A percentile compares a stretch with the other conserved stretches of the same genome.
Conservation (phyloP, 2,329 filamentous ascomycete species). For the Hirsutella minnesotensis region DNA sequence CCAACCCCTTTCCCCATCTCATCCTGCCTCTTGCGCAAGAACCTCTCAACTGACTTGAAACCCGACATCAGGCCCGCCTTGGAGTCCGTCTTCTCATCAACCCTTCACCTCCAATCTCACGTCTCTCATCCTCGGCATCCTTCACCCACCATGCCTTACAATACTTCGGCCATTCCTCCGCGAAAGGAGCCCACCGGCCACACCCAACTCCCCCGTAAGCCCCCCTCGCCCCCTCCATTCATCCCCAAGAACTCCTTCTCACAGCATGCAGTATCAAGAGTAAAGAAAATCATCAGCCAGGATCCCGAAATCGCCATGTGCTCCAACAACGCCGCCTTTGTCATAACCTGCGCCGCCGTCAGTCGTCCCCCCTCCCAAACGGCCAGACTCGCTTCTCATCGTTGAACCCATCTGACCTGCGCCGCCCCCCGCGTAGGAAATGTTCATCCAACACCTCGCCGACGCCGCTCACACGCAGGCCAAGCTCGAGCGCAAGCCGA, state of each 20-base stretch:
- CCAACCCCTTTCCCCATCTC: too few species aligned
- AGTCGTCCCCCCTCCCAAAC: neutral
- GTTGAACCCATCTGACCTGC: conserved; percentile 3
- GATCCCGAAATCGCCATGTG: conserved; percentile 79
- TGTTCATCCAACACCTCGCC: conserved; percentile 89
- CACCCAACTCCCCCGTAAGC: conserved; percentile 72
- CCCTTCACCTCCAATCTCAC: too few species aligned
- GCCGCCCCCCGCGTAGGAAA: too few species aligned
- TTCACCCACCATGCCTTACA: conserved; percentile 63
- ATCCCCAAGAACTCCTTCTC: neutral
- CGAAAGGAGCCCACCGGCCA: conserved; percentile 75
- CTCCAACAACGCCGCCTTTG: conserved; percentile 88
- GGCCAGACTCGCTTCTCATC: neutral
- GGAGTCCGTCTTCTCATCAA: too few species aligned
- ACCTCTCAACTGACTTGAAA: too few species aligned
- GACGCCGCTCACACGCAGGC: conserved; percentile 78
- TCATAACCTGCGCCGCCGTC: conserved; percentile 82
- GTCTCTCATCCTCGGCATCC: neutral
- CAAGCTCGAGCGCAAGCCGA: conserved; percentile 81
- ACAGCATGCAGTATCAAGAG: conserved; percentile 64
- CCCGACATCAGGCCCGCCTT: too few species aligned
- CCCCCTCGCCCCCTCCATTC: too few species aligned
- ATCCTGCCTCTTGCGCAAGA: too few species aligned
- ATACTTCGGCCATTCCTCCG: conserved; percentile 71
- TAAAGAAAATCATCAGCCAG: conserved; percentile 88